phyloP scores from a whole-genome alignment of 768 basidiomycete species.

The Lactarius indigo region DNA sequence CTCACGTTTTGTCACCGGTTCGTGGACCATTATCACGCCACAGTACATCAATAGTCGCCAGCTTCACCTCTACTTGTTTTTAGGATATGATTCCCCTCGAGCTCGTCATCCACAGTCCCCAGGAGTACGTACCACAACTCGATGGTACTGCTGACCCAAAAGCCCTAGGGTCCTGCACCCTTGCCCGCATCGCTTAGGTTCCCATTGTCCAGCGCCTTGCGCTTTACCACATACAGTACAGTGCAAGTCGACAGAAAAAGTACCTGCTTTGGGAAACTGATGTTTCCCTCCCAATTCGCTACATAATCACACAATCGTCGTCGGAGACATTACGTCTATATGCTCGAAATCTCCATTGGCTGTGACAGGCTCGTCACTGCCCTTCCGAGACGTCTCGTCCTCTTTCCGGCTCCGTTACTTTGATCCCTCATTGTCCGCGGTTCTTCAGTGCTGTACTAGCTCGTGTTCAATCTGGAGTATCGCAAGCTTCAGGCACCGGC shows the following conservation, averaged over 20 bases:
- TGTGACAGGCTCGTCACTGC: background rate
- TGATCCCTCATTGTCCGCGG: background rate
- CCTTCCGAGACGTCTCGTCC: background rate
- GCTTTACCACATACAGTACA: background rate
- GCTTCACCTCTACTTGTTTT: background rate
- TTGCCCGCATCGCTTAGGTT: background rate
- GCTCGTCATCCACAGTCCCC: background rate
- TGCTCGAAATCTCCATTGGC: background rate
- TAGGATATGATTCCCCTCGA: background rate
- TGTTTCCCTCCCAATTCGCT: background rate
- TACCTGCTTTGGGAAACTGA: background rate
- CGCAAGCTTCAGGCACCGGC: background rate
- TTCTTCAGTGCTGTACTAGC: background rate
- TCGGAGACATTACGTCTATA: background rate
- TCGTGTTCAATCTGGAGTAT: background rate
- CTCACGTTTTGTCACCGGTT: background rate
- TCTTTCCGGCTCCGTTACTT: background rate
- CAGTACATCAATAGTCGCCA: background rate
- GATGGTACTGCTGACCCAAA: background rate
- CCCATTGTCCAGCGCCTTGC: background rate
- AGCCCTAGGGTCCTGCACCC: background rate
- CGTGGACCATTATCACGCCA: background rate
- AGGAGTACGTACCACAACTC: background rate
- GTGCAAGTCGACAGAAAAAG: background rate
- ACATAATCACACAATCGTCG: background rate